Percentiles rank a stretch among this genome's conserved stretches.
phyloP scores from a whole-genome alignment of 2,329 filamentous ascomycete species.

The Pseudogymnoascus sp. region DNA sequence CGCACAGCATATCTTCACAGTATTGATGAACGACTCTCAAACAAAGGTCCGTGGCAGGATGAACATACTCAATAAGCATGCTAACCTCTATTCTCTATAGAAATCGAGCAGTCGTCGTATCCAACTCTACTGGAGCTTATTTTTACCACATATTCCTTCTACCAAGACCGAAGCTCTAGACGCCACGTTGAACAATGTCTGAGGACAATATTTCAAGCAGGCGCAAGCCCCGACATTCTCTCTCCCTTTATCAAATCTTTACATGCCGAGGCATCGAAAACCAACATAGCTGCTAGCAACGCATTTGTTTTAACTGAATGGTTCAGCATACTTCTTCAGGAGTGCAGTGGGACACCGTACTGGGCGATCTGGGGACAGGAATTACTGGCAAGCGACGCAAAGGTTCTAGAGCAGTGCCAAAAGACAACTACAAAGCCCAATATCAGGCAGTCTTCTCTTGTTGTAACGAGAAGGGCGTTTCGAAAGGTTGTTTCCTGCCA shows the following conservation, averaged over 20 bases:
- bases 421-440: slow-evolving; percentile 54
- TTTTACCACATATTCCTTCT: slow-evolving; percentile 80
- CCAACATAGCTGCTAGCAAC: slow-evolving; percentile 66
- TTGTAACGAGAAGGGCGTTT: slow-evolving; percentile 71
- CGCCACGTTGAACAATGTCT: slow-evolving; percentile 77
- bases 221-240: slow-evolving; percentile 49
- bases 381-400: slow-evolving; percentile 60
- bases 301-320: slow-evolving; percentile 88
- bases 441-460: slow-evolving; percentile 64
- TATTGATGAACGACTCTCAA: slow-evolving; percentile 48
- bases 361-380: slow-evolving; percentile 60
- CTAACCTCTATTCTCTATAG: slow-evolving; percentile 20
- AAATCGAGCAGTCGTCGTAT: slow-evolving; percentile 34
- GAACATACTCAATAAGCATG: slow-evolving; percentile 10
- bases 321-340: slow-evolving; percentile 72
- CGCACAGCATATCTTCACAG: slow-evolving; percentile 47
- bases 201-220: slow-evolving; percentile 52
- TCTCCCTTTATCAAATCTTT: slow-evolving; percentile 58
- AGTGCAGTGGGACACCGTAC: slow-evolving; percentile 50
- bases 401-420: slow-evolving; percentile 69
- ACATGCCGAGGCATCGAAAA: slow-evolving; percentile 65
- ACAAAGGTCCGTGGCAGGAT: slow-evolving; percentile 39
- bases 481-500: slow-evolving; percentile 60
- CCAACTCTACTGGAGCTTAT: slow-evolving; percentile 59
- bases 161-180: slow-evolving; percentile 77